These are phyloP conservation scores for Calonectria pseudoturangicola DNA, from an alignment of 2,329 filamentous ascomycete genomes.

Conservation along the genomic window DNA sequence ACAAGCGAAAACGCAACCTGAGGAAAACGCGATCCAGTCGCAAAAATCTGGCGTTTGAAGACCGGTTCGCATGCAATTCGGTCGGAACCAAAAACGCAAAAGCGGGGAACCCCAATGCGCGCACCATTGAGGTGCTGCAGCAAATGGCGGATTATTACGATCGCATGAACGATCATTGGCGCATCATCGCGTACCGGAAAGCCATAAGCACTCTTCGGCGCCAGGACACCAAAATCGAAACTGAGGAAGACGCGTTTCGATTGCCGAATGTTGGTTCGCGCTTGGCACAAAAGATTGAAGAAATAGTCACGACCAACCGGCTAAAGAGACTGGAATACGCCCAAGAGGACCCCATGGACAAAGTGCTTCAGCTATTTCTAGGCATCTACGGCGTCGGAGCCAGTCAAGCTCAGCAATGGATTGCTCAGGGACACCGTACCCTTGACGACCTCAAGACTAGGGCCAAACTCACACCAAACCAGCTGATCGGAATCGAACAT, in stretches of 20 bases:
- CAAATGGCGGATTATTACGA: constrained; percentile 88
- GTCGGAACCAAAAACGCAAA: constrained; percentile 67
- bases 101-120: constrained; percentile 79
- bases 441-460: constrained; percentile 80
- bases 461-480: constrained; percentile 80
- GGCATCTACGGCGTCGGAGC: constrained; percentile 87
- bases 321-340: constrained; percentile 84
- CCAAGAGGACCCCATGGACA: constrained; percentile 78
- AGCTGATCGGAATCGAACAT: constrained; percentile 85
- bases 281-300: constrained; percentile 90
- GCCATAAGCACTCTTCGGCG: constrained; percentile 83
- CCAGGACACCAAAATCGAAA: constrained; percentile 78
- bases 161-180: constrained; percentile 85
- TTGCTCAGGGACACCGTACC: constrained; percentile 83
- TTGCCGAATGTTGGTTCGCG: constrained; percentile 83
- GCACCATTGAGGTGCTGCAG: constrained; percentile 85
- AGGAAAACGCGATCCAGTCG: constrained; percentile 46
- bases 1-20: constrained; percentile 44
- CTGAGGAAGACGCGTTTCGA: constrained; percentile 79
- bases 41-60: constrained; percentile 63
- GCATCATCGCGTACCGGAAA: constrained; percentile 83
- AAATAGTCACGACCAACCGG: constrained; percentile 85
- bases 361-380: constrained; percentile 80
- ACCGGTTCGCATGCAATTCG: constrained; percentile 73
- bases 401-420: constrained; percentile 83